phyloP scores from a whole-genome alignment of 148 eudicot genomes.

The Rhododendron molle region DNA sequence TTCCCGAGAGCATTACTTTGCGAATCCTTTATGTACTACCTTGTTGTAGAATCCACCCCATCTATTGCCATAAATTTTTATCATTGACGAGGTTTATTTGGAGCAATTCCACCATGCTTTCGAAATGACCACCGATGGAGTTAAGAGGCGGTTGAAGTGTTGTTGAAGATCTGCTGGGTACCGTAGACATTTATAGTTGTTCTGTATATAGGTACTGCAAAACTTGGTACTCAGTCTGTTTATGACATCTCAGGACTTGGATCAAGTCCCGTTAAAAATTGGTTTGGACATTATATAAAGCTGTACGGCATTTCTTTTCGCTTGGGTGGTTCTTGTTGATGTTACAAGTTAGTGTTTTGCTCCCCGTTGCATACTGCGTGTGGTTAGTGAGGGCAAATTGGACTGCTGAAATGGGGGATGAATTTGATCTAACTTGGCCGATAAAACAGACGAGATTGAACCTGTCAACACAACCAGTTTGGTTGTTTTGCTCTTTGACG shows the following conservation, averaged over 20 bases:
- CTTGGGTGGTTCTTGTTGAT: background rate
- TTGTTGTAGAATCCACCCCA: conserved; percentile 28
- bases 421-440: no score
- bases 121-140: background rate
- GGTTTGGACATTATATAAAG: background rate
- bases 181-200: background rate
- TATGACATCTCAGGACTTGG: background rate
- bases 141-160: background rate
- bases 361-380: background rate
- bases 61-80: background rate
- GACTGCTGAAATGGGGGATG: background rate
- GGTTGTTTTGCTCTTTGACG: no score
- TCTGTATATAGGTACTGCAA: background rate
- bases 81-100: background rate
- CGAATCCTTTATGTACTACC: conserved; percentile 61
- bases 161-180: background rate
- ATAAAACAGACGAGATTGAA: no score
- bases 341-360: background rate
- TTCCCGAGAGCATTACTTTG: conserved; percentile 66
- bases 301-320: background rate
- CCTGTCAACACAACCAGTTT: no score
- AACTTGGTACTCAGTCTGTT: background rate
- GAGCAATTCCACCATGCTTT: background rate
- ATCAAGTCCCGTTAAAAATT: background rate
- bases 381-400: background rate